Conservation (phyloP, 1,284 basidiomycete species). For the Ceratobasidium sp. region DNA sequence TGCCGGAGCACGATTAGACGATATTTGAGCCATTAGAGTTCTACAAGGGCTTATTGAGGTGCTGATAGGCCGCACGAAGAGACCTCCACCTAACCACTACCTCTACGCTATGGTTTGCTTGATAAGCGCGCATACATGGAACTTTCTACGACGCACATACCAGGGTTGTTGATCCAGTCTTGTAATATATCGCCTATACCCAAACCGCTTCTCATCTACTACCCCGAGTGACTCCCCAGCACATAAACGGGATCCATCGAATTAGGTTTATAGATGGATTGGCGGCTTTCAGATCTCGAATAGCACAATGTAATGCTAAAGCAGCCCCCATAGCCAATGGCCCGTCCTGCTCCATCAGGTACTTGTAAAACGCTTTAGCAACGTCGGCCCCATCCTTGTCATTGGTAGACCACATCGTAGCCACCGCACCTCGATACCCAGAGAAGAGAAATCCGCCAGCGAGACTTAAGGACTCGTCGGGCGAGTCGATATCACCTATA, state of each 20-base stretch:
- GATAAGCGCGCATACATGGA: no score
- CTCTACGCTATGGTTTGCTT: no score
- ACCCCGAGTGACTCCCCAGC: constrained; percentile 1
- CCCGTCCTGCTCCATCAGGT: not conserved
- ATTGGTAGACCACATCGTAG: constrained; percentile 40
- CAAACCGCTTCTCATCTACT: not conserved
- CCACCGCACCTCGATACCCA: constrained; percentile 24
- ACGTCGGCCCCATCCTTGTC: constrained; percentile 25
- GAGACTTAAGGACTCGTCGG: constrained; percentile 34
- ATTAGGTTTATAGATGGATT: constrained; percentile 10
- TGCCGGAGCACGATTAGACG: no score
- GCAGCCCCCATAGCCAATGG: not conserved
- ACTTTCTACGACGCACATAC: no score
- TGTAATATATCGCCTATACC: not conserved
- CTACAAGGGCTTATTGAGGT: no score
- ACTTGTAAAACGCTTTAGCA: constrained; percentile 19
- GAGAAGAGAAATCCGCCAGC: constrained; percentile 28
- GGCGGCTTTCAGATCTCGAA: constrained; percentile 8
- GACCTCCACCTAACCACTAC: no score
- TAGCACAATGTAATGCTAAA: constrained; percentile 20
- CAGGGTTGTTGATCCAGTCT: no score
- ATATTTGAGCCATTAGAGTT: no score
- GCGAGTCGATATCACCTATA: constrained; percentile 17
- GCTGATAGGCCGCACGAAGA: no score
- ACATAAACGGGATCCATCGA: constrained; percentile 39